phyloP scores from a whole-genome alignment of 306 rosid genomes.

The Senna tora region DNA sequence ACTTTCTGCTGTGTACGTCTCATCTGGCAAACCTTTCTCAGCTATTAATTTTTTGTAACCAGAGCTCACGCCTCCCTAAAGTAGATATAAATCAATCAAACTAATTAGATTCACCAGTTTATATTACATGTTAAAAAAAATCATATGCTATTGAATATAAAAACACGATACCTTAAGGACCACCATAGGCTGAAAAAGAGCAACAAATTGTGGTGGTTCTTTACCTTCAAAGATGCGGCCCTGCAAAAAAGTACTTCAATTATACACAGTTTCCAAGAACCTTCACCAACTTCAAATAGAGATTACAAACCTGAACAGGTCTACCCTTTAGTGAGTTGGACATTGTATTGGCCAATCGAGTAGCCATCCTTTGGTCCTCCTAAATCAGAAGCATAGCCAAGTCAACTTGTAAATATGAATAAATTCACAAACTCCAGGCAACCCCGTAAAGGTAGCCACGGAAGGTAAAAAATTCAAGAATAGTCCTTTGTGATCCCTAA shows the following conservation, averaged over 20 bases:
- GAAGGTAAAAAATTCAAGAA: slow-evolving; percentile 8
- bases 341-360: slow-evolving; percentile 85
- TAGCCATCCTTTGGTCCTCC: slow-evolving; percentile 95
- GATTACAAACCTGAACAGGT: slow-evolving; percentile 84
- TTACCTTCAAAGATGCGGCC: slow-evolving; percentile 88
- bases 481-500: neutral
- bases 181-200: slow-evolving; percentile 95
- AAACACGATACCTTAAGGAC: slow-evolving; percentile 74
- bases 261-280: slow-evolving; percentile 34
- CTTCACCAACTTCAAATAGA: slow-evolving; percentile 39
- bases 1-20: slow-evolving; percentile 70
- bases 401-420: slow-evolving; percentile 31
- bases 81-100: slow-evolving; percentile 40
- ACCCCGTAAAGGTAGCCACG: neutral
- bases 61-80: slow-evolving; percentile 94
- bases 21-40: slow-evolving; percentile 78
- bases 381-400: slow-evolving; percentile 42
- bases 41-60: slow-evolving; percentile 74
- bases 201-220: slow-evolving; percentile 93
- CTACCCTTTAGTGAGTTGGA: slow-evolving; percentile 94
- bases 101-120: slow-evolving; percentile 22
- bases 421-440: slow-evolving; percentile 11
- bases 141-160: slow-evolving; percentile 7
- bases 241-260: slow-evolving; percentile 58
- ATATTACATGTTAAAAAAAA: slow-evolving; percentile 23